phyloP scores from a whole-genome alignment of 208 protist genomes.

The Endotrypanum monterogeii region DNA sequence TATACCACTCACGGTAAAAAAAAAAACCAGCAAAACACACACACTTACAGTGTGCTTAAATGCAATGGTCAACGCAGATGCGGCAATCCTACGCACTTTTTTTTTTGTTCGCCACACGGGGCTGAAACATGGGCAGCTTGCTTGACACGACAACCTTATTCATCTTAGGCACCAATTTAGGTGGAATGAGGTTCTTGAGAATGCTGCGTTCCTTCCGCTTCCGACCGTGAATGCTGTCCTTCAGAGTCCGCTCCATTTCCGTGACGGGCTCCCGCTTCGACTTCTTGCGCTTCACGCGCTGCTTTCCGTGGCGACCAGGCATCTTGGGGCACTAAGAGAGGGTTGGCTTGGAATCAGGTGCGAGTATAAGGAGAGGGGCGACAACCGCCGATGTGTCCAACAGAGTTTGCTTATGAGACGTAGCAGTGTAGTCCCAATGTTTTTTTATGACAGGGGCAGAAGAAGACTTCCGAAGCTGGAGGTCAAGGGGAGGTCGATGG shows the following conservation, averaged over 20 bases:
- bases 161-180: conserved; percentile 53
- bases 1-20: too few species aligned
- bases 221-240: conserved; percentile 89
- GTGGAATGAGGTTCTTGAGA: conserved; percentile 78
- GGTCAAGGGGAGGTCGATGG: neutral
- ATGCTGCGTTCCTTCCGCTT: conserved; percentile 82
- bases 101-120: conserved; percentile 11
- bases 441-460: neutral
- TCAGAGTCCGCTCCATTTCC: conserved; percentile 87
- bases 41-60: too few species aligned
- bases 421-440: neutral
- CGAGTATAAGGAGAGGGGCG: neutral
- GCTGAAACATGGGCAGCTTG: conserved; percentile 84
- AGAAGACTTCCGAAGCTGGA: neutral
- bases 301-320: conserved; percentile 88
- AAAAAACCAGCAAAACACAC: too few species aligned
- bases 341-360: neutral
- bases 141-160: conserved; percentile 61
- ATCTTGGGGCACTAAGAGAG: conserved; percentile 34
- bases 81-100: neutral
- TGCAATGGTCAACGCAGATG: neutral
- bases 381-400: neutral
- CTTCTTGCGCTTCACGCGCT: conserved; percentile 89
- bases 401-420: neutral
- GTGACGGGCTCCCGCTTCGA: conserved; percentile 77